Evolutionary conservation across 2,329 filamentous ascomycete genomes (phyloP).

Genomic region (Xylaria sp.): DNA sequence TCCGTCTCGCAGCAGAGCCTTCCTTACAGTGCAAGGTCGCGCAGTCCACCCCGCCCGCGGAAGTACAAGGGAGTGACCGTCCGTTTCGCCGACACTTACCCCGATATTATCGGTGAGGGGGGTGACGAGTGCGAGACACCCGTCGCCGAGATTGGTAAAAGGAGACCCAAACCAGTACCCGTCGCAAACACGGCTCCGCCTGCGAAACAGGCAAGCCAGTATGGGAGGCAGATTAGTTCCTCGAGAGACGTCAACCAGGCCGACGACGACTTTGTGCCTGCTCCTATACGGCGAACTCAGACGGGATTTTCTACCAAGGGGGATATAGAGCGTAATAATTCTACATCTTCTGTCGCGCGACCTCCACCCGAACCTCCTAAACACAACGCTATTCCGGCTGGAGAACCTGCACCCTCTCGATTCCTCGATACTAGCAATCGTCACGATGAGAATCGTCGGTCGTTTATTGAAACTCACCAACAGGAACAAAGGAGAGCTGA

Average conservation of each 20-base stretch:
- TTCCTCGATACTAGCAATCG: slow-evolving; percentile 45
- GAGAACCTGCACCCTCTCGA: slow-evolving; percentile 39
- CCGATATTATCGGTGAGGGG: slow-evolving; percentile 87
- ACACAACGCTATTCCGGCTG: slow-evolving; percentile 41
- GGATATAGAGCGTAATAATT: slow-evolving; percentile 30
- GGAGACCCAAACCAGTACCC: slow-evolving; percentile 52
- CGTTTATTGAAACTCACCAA: slow-evolving; percentile 63
- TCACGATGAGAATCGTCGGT: slow-evolving; percentile 60
- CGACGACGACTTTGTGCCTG: slow-evolving; percentile 57
- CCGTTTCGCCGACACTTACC: slow-evolving; percentile 72
- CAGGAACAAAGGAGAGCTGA: slow-evolving; percentile 67
- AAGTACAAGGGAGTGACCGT: slow-evolving; percentile 71
- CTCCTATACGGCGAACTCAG: slow-evolving; percentile 61
- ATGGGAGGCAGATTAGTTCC: slow-evolving; percentile 34
- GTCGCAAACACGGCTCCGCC: slow-evolving; percentile 42
- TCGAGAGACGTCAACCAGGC: slow-evolving; percentile 36
- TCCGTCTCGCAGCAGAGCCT: slow-evolving; percentile 53
- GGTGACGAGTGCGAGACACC: slow-evolving; percentile 83
- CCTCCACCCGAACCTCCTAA: slow-evolving; percentile 34
- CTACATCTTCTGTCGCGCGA: slow-evolving; percentile 22
- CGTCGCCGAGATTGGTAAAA: slow-evolving; percentile 71
- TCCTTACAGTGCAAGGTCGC: slow-evolving; percentile 48
- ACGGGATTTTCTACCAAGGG: slow-evolving; percentile 57
- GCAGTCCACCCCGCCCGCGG: slow-evolving; percentile 55
- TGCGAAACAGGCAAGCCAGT: slow-evolving; percentile 39